Evolutionary conservation across 495 filamentous ascomycete genomes (phyloP).

Genomic region (Aspergillus kassunensis): DNA sequence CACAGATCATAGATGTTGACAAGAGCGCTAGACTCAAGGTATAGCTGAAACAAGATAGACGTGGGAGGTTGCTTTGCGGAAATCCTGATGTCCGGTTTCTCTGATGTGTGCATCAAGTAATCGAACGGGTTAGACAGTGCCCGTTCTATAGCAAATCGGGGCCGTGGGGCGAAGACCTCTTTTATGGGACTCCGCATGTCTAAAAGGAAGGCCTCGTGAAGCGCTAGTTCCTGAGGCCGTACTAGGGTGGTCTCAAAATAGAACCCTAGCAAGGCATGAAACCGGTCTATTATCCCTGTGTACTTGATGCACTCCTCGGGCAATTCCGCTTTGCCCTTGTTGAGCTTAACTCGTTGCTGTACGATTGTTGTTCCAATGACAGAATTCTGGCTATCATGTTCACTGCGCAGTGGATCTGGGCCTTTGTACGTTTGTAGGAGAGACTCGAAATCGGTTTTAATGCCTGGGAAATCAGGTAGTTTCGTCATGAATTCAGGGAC

Average conservation of each 20-base stretch:
- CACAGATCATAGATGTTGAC: constrained; percentile 89
- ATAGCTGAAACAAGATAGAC: constrained; percentile 84
- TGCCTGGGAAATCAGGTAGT: constrained; percentile 16
- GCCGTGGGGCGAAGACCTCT: constrained; percentile 77
- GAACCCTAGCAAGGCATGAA: constrained; percentile 52
- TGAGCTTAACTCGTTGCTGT: constrained; percentile 81
- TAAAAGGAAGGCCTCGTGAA: constrained; percentile 81
- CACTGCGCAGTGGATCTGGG: constrained; percentile 60
- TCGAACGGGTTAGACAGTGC: constrained; percentile 78
- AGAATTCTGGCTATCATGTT: constrained; percentile 66
- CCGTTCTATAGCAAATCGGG: constrained; percentile 73
- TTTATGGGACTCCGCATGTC: constrained; percentile 74
- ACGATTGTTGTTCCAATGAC: constrained; percentile 79
- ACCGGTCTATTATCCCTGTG: constrained; percentile 64
- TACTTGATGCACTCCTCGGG: constrained; percentile 73
- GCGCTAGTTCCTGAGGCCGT: constrained; percentile 58
- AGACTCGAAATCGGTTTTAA: constrained; percentile 27
- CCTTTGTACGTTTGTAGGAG: constrained; percentile 37
- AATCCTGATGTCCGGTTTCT: constrained; percentile 29
- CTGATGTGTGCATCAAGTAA: constrained; percentile 69
- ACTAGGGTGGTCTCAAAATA: constrained; percentile 52
- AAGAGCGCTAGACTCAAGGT: constrained; percentile 80
- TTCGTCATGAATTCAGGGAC: constrained; percentile 19
- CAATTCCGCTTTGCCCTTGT: constrained; percentile 70
- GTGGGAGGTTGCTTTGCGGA: constrained; percentile 69